Evolutionary conservation across 2,329 filamentous ascomycete genomes (phyloP).

Genomic region (Fonsecaea monophora): DNA sequence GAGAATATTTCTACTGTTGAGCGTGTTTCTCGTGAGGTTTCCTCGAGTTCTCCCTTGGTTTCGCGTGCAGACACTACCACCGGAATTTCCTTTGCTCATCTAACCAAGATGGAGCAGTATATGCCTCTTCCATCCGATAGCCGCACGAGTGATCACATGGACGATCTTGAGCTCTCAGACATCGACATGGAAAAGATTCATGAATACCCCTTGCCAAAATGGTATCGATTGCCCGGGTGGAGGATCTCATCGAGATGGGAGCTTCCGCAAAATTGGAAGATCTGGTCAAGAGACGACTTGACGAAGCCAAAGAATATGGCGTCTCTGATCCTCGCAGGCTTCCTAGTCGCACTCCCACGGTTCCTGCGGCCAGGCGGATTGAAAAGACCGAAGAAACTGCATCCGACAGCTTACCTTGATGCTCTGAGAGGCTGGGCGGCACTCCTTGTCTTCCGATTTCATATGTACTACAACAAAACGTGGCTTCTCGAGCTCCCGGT

Average conservation of each 20-base stretch:
- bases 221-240: constrained; percentile 25
- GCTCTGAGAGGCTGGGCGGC: constrained; percentile 42
- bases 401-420: constrained; percentile 41
- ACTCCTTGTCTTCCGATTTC: constrained; percentile 32
- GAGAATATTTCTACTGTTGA: background rate
- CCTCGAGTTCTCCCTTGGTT: background rate
- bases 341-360: constrained; percentile 21
- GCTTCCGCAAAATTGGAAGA: constrained; percentile 1
- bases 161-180: constrained; percentile 4
- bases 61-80: background rate
- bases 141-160: background rate
- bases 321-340: constrained; percentile 16
- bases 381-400: constrained; percentile 25
- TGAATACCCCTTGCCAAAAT: constrained; percentile 21
- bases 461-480: constrained; percentile 29
- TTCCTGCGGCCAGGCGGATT: constrained; percentile 24
- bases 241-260: constrained; percentile 9
- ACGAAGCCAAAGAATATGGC: constrained; percentile 12
- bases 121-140: constrained; percentile 6
- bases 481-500: constrained; percentile 28
- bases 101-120: constrained; percentile 11
- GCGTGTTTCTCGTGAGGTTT: background rate
- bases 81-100: background rate
- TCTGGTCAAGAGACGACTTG: constrained; percentile 2
- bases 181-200: constrained; percentile 25